phyloP scores from a whole-genome alignment of 23 red algal genomes.

The Gracilariopsis chorda region DNA sequence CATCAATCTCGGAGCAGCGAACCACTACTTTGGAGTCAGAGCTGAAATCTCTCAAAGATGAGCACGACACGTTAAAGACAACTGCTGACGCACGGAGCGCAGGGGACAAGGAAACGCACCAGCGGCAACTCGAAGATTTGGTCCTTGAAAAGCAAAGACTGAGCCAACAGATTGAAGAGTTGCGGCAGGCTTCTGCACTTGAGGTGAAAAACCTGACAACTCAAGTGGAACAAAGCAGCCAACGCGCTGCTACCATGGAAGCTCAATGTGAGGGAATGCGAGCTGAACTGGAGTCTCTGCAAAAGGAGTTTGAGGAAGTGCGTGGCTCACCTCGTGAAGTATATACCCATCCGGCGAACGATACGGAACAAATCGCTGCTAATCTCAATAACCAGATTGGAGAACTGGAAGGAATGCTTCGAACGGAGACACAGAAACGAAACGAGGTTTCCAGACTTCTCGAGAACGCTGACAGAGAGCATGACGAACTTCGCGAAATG shows the following conservation, averaged over 20 bases:
- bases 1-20: not conserved
- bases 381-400: conserved; percentile 17
- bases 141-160: not conserved
- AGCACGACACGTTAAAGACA: not conserved
- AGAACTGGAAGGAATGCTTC: not conserved
- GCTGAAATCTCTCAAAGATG: not conserved
- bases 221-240: not conserved
- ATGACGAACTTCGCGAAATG: conserved; percentile 55
- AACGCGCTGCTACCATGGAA: not conserved
- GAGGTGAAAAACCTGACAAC: not conserved
- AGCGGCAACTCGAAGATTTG: conserved; percentile 2
- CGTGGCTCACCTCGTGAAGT: conserved; percentile 29
- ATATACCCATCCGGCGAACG: not conserved
- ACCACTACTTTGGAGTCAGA: not conserved
- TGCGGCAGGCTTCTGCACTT: not conserved
- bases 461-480: conserved; percentile 29
- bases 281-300: not conserved
- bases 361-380: not conserved
- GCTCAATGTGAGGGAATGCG: not conserved
- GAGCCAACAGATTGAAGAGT: not conserved
- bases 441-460: conserved; percentile 28
- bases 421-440: conserved; percentile 38
- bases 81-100: not conserved
- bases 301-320: conserved; percentile 31
- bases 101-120: not conserved